Percentiles rank a stretch among this genome's conserved stretches.
These are phyloP conservation scores for Allium sativum DNA, from an alignment of 106 monocot species.

Conservation along the genomic window DNA sequence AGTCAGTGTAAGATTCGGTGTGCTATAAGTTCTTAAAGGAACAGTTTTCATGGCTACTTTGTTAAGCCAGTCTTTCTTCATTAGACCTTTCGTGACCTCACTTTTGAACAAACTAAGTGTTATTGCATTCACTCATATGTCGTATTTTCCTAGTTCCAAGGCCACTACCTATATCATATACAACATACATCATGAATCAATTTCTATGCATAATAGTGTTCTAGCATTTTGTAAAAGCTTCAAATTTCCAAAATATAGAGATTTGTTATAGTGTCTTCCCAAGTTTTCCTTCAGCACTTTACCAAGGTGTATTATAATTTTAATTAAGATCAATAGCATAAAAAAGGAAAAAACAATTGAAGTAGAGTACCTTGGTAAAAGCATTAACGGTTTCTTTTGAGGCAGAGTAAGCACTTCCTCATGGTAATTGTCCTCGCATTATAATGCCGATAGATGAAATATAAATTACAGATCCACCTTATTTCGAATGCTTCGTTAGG, in stretches of 20 bases:
- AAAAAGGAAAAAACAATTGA: neutral
- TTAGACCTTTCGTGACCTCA: conserved; percentile 21
- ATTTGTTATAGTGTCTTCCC: neutral
- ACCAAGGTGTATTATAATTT: neutral
- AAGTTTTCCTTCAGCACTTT: neutral
- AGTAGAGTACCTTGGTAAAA: conserved; percentile 39
- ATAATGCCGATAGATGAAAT: conserved; percentile 58
- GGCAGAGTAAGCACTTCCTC: conserved; percentile 40
- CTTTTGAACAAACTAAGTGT: conserved; percentile 25
- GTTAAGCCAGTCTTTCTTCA: conserved; percentile 26
- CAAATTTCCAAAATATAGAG: neutral
- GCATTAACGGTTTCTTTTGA: conserved; percentile 47
- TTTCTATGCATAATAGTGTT: neutral
- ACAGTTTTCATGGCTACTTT: conserved; percentile 12
- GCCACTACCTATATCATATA: conserved; percentile 11
- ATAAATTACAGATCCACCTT: conserved; percentile 51
- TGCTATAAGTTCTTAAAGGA: conserved; percentile 15
- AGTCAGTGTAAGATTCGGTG: conserved; percentile 14
- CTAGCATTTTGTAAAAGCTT: neutral
- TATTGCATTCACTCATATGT: conserved; percentile 21
- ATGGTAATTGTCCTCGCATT: conserved; percentile 44
- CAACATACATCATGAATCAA: neutral
- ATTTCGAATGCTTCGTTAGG: conserved; percentile 47
- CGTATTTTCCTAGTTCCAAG: conserved; percentile 13
- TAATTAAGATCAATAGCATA: neutral